A percentile compares a stretch with the other conserved stretches of the same genome.
These are phyloP conservation scores for Crataegus laevigata DNA, from an alignment of 306 rosid genomes.

Conservation along the genomic window DNA sequence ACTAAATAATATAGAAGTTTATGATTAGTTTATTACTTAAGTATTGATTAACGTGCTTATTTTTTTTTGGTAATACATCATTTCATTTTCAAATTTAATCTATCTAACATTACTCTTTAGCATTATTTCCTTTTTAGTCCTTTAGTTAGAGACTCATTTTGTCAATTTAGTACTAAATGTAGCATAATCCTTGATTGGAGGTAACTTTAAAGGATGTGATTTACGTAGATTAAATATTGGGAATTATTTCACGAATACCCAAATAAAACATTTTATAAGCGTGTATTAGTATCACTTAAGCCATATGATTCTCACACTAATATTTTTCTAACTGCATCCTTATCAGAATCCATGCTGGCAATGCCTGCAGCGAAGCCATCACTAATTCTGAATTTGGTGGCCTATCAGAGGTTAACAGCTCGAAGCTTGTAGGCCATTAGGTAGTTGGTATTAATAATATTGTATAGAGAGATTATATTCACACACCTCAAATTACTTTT, in stretches of 20 bases:
- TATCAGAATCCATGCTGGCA: conserved; percentile 7
- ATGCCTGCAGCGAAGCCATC: conserved; percentile 1
- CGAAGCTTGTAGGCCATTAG: neutral
- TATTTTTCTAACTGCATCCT: conserved; percentile 12
- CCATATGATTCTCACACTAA: neutral
- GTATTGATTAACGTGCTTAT: too few species aligned
- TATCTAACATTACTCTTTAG: too few species aligned
- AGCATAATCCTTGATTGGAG: too few species aligned
- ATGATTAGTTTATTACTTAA: too few species aligned
- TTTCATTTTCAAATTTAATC: too few species aligned
- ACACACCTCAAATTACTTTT: too few species aligned
- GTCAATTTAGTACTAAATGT: too few species aligned
- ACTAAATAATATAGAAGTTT: too few species aligned
- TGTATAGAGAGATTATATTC: too few species aligned
- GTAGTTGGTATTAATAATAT: neutral
- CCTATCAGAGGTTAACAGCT: conserved; percentile 1
- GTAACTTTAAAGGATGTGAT: neutral
- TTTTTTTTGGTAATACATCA: too few species aligned
- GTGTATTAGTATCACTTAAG: neutral
- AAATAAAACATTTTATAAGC: conserved; percentile 5
- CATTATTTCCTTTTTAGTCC: too few species aligned
- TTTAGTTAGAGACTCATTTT: too few species aligned
- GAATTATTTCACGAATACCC: conserved; percentile 14
- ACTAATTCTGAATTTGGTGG: conserved; percentile 1
- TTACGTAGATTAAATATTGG: conserved; percentile 6